Evolutionary conservation across 1,139 yeast genomes (phyloP).

Genomic region (Sugiyamaella pinicola): DNA sequence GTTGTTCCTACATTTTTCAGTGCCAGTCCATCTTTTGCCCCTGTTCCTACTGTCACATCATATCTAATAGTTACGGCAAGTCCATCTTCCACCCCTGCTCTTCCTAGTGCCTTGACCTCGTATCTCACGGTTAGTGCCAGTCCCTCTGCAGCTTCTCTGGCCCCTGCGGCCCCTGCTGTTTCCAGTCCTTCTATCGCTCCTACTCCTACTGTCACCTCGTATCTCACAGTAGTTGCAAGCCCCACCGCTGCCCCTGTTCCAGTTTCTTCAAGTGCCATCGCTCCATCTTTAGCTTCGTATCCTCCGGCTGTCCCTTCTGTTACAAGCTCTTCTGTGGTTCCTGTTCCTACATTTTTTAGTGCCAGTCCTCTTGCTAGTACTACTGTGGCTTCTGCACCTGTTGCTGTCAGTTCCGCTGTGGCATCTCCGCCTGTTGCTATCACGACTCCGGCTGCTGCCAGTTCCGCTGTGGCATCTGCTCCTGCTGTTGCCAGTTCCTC

Average conservation of each 20-base stretch:
- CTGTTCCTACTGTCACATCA: too few species aligned
- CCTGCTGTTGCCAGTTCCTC: too few species aligned
- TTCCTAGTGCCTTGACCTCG: constrained; percentile 8
- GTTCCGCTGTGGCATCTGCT: too few species aligned
- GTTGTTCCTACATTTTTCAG: background rate
- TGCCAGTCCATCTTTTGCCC: background rate
- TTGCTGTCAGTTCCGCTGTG: too few species aligned
- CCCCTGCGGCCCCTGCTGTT: background rate
- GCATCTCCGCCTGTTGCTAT: too few species aligned
- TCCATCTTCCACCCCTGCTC: background rate
- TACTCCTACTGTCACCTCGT: background rate
- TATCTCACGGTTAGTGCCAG: constrained; percentile 4
- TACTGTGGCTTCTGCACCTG: background rate
- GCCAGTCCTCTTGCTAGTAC: background rate
- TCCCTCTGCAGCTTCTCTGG: constrained; percentile 14
- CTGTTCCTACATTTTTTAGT: too few species aligned
- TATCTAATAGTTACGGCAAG: too few species aligned
- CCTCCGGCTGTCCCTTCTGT: too few species aligned
- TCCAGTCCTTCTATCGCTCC: constrained; percentile 1
- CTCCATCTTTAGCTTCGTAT: background rate
- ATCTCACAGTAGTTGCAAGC: background rate
- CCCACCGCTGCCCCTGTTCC: constrained; percentile 1
- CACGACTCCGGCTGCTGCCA: too few species aligned
- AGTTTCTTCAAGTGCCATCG: background rate
- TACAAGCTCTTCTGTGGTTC: background rate